Base-by-base conservation (phyloP, 1,284 basidiomycete genomes). In the Ceratobasidium sp. region DNA sequence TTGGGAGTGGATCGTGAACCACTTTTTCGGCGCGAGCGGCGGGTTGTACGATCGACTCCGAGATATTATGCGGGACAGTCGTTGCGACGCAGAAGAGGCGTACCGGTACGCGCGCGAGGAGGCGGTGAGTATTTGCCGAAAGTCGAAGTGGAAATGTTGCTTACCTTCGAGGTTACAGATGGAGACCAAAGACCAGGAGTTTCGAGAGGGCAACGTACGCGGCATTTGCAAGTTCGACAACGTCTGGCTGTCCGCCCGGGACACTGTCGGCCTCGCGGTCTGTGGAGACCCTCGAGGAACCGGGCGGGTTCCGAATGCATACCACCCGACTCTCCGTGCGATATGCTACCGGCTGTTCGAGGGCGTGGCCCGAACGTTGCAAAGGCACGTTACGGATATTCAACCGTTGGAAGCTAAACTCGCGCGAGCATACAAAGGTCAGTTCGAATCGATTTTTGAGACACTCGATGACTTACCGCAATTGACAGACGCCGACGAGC, bases 331-430 rank as follows among this genome's bases (percentile, higher is more conserved):
- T 18, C 12, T 68, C 12, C 46, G 48, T 2, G 66, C 66, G 10
- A 30, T 68, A 1, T 33, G 27, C 46, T 68, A n/a, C 30, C 66
- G 66, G 3, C 46, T 1, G 4, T 68, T 68, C 50, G 66, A 68
- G 30, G 2, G 14, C 4, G 65, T 6, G 1, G 46, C 46, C 20
- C 18, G 41, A 23, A 20, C 4, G 10, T 16, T 65, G 4, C 20
- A 6, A 3, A 44, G 12, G 12, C 41, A 46, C 41, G 62, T 23
- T 8, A 65, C 20, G 35, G 23, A 44, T 33, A 41, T 65, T 5
- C 5, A 10, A 3, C 5, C 35, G 12, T 16, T 46, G 8, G 62
- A 65, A n/a, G 12, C 16, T 7, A 46, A 65, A 38, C 10, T 65
- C 10, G n/a, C 14, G 41, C n/a, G 46, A 46, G 62, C 62, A 10